Evolutionary conservation across 2,329 filamentous ascomycete species (phyloP).

Genomic region (Aureobasidium sp.): DNA sequence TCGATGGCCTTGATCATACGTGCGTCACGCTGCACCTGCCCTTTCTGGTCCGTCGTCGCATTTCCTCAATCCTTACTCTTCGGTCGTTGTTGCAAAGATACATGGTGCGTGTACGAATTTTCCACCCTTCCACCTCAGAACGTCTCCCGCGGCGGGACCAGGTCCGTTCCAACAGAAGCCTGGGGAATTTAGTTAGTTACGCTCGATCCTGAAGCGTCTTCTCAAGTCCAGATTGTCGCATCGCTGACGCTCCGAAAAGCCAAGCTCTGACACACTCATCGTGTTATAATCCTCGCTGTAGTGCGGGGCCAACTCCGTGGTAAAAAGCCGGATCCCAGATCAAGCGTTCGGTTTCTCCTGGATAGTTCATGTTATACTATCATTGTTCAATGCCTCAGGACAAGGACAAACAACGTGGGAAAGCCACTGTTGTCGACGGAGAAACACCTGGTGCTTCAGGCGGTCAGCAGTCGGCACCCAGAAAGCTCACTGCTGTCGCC

Average conservation of each 20-base stretch:
- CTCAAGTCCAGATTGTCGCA: neutral
- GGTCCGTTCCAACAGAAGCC: neutral
- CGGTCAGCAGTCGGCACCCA: neutral
- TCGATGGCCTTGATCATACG: neutral
- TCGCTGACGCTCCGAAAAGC: neutral
- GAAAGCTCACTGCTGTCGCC: constrained; percentile 10
- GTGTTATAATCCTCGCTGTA: neutral
- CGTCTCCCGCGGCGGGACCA: neutral
- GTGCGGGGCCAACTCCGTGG: constrained; percentile 10
- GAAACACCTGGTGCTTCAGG: neutral
- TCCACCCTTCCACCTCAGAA: neutral
- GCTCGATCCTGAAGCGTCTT: neutral
- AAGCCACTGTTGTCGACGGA: neutral
- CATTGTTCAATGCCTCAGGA: constrained; percentile 7
- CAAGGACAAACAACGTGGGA: constrained; percentile 7
- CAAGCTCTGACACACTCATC: neutral
- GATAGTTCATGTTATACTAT: neutral
- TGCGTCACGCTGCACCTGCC: neutral
- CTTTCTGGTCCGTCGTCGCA: neutral
- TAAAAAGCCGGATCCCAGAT: constrained; percentile 1
- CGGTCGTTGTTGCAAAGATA: neutral
- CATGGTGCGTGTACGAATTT: neutral
- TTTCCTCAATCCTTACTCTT: neutral
- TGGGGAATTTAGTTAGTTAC: neutral
- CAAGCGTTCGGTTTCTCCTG: neutral